These are phyloP conservation scores for Somion occarium DNA, from an alignment of 1,284 basidiomycete species.

Conservation along the genomic window DNA sequence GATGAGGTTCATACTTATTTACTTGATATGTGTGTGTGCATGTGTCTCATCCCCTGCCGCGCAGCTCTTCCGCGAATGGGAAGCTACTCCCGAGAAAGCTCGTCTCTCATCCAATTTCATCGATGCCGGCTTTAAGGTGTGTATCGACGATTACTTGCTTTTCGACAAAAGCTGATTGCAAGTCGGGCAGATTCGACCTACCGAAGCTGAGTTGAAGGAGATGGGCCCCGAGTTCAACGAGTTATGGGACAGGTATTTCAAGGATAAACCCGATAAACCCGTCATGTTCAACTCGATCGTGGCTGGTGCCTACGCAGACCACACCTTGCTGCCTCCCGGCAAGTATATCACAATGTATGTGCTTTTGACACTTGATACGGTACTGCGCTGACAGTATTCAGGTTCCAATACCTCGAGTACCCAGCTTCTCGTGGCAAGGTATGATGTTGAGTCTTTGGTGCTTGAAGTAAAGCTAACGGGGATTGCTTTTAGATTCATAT, in stretches of 20 bases:
- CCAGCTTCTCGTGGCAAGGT: slow-evolving; percentile 64
- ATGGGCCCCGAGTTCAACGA: slow-evolving; percentile 40
- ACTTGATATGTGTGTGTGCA: background rate
- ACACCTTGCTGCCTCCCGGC: slow-evolving; percentile 61
- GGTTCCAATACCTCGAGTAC: slow-evolving; percentile 72
- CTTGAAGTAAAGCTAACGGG: background rate
- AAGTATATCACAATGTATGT: slow-evolving; percentile 65
- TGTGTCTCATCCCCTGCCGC: background rate
- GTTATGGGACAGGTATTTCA: slow-evolving; percentile 40
- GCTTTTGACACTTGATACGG: too few species aligned
- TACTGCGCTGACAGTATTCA: too few species aligned
- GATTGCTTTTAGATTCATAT: slow-evolving; percentile 50
- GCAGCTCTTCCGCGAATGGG: slow-evolving; percentile 63
- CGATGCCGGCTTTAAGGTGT: slow-evolving; percentile 65
- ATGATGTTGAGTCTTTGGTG: slow-evolving; percentile 1
- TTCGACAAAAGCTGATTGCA: background rate
- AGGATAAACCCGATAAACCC: slow-evolving; percentile 43
- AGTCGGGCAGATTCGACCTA: slow-evolving; percentile 36
- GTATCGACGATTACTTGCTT: slow-evolving; percentile 28
- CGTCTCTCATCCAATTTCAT: slow-evolving; percentile 64
- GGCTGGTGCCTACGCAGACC: slow-evolving; percentile 65
- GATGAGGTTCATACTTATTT: slow-evolving; percentile 37
- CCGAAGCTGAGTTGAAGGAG: slow-evolving; percentile 34
- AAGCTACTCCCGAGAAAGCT: slow-evolving; percentile 63
- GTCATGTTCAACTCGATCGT: slow-evolving; percentile 54